Evolutionary conservation across 345 rosid species (phyloP).

Genomic region (Populus tremula): DNA sequence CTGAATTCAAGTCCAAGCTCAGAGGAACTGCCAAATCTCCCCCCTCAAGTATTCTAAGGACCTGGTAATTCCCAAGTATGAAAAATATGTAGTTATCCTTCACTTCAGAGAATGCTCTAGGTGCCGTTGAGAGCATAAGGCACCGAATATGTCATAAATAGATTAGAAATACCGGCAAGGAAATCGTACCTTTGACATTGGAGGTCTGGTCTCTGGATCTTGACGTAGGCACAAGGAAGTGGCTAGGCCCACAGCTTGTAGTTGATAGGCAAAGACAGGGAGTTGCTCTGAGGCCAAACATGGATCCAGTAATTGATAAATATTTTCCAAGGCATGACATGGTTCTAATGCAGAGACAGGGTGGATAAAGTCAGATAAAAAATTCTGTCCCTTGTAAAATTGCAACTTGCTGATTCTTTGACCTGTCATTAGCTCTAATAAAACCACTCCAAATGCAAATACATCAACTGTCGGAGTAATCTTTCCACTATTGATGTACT

Average conservation of each 20-base stretch:
- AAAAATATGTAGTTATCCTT: not conserved
- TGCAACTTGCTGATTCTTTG: slow-evolving; percentile 45
- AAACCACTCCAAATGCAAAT: slow-evolving; percentile 64
- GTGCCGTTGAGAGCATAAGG: not conserved
- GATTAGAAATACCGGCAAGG: not conserved
- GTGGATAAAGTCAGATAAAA: slow-evolving; percentile 49
- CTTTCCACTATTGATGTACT: slow-evolving; percentile 47
- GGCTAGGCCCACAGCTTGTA: slow-evolving; percentile 46
- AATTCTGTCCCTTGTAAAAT: slow-evolving; percentile 31
- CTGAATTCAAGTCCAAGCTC: slow-evolving; percentile 45
- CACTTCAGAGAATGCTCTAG: not conserved
- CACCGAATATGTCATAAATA: not conserved
- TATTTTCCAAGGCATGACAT: slow-evolving; percentile 25
- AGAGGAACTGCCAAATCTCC: slow-evolving; percentile 42
- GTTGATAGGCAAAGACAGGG: slow-evolving; percentile 33
- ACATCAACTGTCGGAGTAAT: slow-evolving; percentile 52
- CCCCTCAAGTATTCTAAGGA: slow-evolving; percentile 56
- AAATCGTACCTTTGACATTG: slow-evolving; percentile 51
- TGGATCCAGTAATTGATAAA: slow-evolving; percentile 41
- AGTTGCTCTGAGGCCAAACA: slow-evolving; percentile 29
- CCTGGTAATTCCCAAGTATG: slow-evolving; percentile 11
- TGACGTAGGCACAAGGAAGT: slow-evolving; percentile 44
- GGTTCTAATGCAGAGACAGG: slow-evolving; percentile 37
- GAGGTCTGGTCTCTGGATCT: slow-evolving; percentile 55
- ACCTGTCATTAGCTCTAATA: slow-evolving; percentile 63